Evolutionary conservation across 169 alveolate species (phyloP).

Genomic region (Plasmodium billcollinsi): DNA sequence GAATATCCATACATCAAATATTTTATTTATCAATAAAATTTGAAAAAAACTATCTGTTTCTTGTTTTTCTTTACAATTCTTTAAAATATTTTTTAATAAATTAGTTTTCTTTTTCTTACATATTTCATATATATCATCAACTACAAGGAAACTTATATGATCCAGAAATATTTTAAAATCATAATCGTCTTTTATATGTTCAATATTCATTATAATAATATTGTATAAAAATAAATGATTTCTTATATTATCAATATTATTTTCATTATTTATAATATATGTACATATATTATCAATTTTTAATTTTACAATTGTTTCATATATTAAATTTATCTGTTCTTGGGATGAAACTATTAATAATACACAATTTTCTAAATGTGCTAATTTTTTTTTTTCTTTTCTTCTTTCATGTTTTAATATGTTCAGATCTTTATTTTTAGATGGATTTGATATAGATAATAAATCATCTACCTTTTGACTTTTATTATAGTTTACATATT

Average conservation of each 20-base stretch:
- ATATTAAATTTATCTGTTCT: constrained; percentile 13
- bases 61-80: constrained; percentile 43
- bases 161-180: constrained; percentile 50
- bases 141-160: constrained; percentile 19
- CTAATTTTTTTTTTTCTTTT: constrained; percentile 13
- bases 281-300: constrained; percentile 43
- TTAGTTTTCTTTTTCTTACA: constrained; percentile 28
- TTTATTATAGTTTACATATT: background rate
- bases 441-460: background rate
- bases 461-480: background rate
- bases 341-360: constrained; percentile 45
- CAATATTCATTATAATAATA: constrained; percentile 42
- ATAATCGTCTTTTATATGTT: constrained; percentile 8
- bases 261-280: constrained; percentile 42
- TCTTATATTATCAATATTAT: constrained; percentile 13
- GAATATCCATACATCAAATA: constrained; percentile 38
- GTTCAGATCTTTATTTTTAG: background rate
- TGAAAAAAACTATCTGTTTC: constrained; percentile 9
- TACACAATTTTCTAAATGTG: constrained; percentile 10
- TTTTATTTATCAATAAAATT: constrained; percentile 37
- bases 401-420: background rate
- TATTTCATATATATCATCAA: constrained; percentile 67
- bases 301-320: constrained; percentile 52
- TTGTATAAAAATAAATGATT: constrained; percentile 46
- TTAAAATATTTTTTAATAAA: constrained; percentile 34